A percentile compares a stretch with the other conserved stretches of the same genome.
Evolutionary conservation across 768 basidiomycete genomes (phyloP).

Genomic region (Porphyrellus cyaneotinctus): DNA sequence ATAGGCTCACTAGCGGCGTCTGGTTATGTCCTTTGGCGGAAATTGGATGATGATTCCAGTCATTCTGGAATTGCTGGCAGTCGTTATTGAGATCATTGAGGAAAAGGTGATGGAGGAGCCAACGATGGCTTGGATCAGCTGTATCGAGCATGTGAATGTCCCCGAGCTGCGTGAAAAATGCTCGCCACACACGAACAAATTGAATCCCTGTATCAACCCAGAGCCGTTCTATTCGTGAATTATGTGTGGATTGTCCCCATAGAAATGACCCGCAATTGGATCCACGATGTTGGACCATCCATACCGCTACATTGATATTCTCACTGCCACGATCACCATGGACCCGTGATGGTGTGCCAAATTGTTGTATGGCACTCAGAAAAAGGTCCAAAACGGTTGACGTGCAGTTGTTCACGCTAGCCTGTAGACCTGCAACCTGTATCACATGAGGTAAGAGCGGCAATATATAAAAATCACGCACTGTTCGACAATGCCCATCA

Average conservation of each 20-base stretch:
- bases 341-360: conserved; percentile 22
- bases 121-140: conserved; percentile 33
- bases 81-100: conserved; percentile 36
- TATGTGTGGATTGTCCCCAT: conserved; percentile 37
- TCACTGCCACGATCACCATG: conserved; percentile 29
- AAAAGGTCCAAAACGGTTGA: conserved; percentile 26
- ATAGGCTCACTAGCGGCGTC: too few relatives aligned
- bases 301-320: conserved; percentile 24
- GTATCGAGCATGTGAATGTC: conserved; percentile 32
- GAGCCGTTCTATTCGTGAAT: conserved; percentile 41
- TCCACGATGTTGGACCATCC: conserved; percentile 28
- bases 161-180: conserved; percentile 39
- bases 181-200: conserved; percentile 40
- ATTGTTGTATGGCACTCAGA: conserved; percentile 5
- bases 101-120: conserved; percentile 43
- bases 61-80: conserved; percentile 17
- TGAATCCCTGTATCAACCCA: conserved; percentile 42
- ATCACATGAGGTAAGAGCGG: too few relatives aligned
- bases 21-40: not conserved
- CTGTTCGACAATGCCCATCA: conserved; percentile 25
- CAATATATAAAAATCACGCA: conserved; percentile 11
- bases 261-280: conserved; percentile 24
- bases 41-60: conserved; percentile 41
- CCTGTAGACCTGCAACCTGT: conserved; percentile 20
- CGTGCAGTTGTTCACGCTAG: conserved; percentile 26